A percentile compares a stretch with the other conserved stretches of the same genome.
phyloP scores from a whole-genome alignment of 2,329 filamentous ascomycete genomes.

The Chaetomium sp. region DNA sequence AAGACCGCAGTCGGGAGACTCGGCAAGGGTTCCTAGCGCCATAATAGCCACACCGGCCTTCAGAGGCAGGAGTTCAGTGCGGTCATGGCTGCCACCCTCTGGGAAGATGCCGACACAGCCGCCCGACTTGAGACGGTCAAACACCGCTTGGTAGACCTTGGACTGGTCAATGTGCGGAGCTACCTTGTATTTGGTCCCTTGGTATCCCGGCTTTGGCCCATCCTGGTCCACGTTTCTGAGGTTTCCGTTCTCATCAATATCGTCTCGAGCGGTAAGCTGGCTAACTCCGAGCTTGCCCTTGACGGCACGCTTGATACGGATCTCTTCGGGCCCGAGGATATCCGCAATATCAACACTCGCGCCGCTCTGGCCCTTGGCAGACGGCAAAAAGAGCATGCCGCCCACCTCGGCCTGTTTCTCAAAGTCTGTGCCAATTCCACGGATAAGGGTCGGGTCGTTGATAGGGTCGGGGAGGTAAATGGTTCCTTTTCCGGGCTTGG shows the following conservation, averaged over 20 bases:
- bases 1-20: conserved; percentile 77
- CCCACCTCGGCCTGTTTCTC: conserved; percentile 67
- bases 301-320: conserved; percentile 82
- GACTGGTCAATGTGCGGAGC: conserved; percentile 93
- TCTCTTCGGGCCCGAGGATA: conserved; percentile 71
- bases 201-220: conserved; percentile 54
- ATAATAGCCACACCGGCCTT: conserved; percentile 98
- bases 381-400: conserved; percentile 81
- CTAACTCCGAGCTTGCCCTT: conserved; percentile 66
- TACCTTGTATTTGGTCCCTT: conserved; percentile 77
- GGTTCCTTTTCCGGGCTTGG: conserved; percentile 69
- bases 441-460: conserved; percentile 73
- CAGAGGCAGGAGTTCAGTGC: conserved; percentile 81
- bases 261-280: conserved; percentile 76
- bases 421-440: conserved; percentile 76
- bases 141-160: conserved; percentile 88
- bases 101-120: conserved; percentile 96
- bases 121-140: conserved; percentile 70
- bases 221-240: conserved; percentile 50
- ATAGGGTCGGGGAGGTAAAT: conserved; percentile 87
- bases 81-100: conserved; percentile 92
- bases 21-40: conserved; percentile 83
- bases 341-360: conserved; percentile 79
- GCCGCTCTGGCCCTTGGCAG: conserved; percentile 66
- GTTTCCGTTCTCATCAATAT: conserved; percentile 60